Evolutionary conservation across 805 yeast genomes (phyloP).

Genomic region (Cyberlindnera suaveolens): DNA sequence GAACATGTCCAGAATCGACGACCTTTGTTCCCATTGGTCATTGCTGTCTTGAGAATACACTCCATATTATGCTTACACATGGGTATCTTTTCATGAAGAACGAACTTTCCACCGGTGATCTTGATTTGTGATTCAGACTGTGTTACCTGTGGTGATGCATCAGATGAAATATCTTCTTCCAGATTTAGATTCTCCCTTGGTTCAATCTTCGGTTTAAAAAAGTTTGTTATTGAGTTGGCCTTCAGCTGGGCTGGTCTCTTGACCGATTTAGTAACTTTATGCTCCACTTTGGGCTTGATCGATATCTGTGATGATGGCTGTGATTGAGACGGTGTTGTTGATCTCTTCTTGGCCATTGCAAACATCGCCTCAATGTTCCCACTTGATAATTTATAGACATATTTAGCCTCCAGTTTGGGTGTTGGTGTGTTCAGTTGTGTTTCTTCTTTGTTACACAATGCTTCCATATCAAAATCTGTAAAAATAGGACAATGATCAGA

Average conservation of each 20-base stretch:
- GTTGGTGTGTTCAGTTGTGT: neutral
- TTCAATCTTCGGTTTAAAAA: too few species aligned
- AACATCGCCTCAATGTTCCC: slow-evolving; percentile 32
- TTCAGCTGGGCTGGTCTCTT: too few species aligned
- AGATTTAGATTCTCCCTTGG: too few species aligned
- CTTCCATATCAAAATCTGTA: slow-evolving; percentile 47
- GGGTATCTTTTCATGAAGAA: slow-evolving; percentile 29
- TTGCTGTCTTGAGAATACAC: slow-evolving; percentile 41
- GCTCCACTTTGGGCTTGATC: neutral
- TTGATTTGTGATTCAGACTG: neutral
- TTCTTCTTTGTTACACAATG: slow-evolving; percentile 1
- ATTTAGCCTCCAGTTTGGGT: slow-evolving; percentile 49
- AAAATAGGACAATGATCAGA: slow-evolving; percentile 94
- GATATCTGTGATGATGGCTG: neutral
- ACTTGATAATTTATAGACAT: slow-evolving; percentile 35
- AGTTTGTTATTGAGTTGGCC: too few species aligned
- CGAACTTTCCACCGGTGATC: slow-evolving; percentile 15
- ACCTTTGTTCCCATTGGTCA: slow-evolving; percentile 38
- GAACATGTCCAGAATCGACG: slow-evolving; percentile 51
- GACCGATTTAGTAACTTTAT: too few species aligned
- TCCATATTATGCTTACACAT: slow-evolving; percentile 41
- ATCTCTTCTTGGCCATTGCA: slow-evolving; percentile 18
- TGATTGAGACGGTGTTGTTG: neutral
- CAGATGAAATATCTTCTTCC: too few species aligned
- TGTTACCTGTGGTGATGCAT: too few species aligned